phyloP scores from a whole-genome alignment of 164 flowering plant species.

The Euptelea pleiosperma region DNA sequence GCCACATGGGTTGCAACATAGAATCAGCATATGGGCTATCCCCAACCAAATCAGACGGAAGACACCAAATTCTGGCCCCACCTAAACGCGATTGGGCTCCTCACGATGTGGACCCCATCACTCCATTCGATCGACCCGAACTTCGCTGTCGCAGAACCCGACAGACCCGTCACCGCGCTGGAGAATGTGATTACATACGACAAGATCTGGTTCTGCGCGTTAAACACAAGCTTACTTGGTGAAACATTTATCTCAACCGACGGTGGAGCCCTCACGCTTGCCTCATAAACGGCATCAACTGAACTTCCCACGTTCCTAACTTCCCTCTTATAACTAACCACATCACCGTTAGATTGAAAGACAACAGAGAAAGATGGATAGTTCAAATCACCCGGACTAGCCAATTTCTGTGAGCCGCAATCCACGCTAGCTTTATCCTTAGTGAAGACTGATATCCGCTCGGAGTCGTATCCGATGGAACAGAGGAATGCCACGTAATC shows the following conservation, averaged over 20 bases:
- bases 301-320: conserved; percentile 72
- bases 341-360: conserved; percentile 23
- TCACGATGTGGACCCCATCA: conserved; percentile 65
- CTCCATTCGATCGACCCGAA: conserved; percentile 79
- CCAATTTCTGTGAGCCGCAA: conserved; percentile 25
- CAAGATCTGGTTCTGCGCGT: conserved; percentile 28
- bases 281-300: conserved; percentile 55
- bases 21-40: too few species aligned
- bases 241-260: conserved; percentile 51
- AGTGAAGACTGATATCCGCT: conserved; percentile 42
- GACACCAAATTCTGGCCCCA: conserved; percentile 30
- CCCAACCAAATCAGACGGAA: too few species aligned
- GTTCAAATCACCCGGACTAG: conserved; percentile 65
- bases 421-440: conserved; percentile 34
- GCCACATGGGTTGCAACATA: too few species aligned
- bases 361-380: conserved; percentile 85
- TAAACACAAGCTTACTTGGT: conserved; percentile 66
- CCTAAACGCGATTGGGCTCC: conserved; percentile 70
- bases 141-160: conserved; percentile 7
- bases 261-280: conserved; percentile 43
- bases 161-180: conserved; percentile 11
- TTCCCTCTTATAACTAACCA: conserved; percentile 47
- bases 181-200: conserved; percentile 61
- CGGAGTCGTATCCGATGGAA: conserved; percentile 51
- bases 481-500: conserved; percentile 78